A percentile compares a stretch with the other conserved stretches of the same genome.
Conservation (phyloP, 768 basidiomycete genomes). For the Coprinopsis marcescibilis region DNA sequence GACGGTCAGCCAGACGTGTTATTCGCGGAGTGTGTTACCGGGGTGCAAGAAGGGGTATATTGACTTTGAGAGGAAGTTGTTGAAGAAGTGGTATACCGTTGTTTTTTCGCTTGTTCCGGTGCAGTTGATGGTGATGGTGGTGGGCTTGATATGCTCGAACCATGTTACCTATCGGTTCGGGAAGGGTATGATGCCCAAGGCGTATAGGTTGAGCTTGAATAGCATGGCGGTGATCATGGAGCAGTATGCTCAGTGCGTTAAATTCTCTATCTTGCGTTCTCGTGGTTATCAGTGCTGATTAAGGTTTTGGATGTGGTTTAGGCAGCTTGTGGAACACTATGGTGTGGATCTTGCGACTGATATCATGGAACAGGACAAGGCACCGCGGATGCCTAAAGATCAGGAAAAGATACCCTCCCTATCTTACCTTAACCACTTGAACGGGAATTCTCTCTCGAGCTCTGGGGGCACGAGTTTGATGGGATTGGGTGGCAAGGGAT, state of each 20-base stretch:
- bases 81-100: conserved; percentile 58
- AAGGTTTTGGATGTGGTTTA: neutral
- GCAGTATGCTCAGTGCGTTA: conserved; percentile 62
- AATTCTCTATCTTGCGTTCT: conserved; percentile 5
- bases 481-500: too few relatives aligned
- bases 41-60: conserved; percentile 71
- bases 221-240: conserved; percentile 83
- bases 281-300: neutral
- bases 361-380: too few relatives aligned
- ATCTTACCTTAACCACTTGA: too few relatives aligned
- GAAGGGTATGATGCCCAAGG: conserved; percentile 85
- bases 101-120: conserved; percentile 63
- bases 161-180: conserved; percentile 85
- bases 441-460: too few relatives aligned
- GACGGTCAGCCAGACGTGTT: conserved; percentile 66
- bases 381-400: too few relatives aligned
- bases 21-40: conserved; percentile 59
- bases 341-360: conserved; percentile 12
- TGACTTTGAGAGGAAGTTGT: conserved; percentile 45
- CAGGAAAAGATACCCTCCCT: too few relatives aligned
- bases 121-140: conserved; percentile 59
- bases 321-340: conserved; percentile 12
- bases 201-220: conserved; percentile 64
- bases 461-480: too few relatives aligned
- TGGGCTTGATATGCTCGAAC: conserved; percentile 66